These are phyloP conservation scores for Chlorencoelia australis DNA, from an alignment of 2,329 filamentous ascomycete species.

Conservation along the genomic window DNA sequence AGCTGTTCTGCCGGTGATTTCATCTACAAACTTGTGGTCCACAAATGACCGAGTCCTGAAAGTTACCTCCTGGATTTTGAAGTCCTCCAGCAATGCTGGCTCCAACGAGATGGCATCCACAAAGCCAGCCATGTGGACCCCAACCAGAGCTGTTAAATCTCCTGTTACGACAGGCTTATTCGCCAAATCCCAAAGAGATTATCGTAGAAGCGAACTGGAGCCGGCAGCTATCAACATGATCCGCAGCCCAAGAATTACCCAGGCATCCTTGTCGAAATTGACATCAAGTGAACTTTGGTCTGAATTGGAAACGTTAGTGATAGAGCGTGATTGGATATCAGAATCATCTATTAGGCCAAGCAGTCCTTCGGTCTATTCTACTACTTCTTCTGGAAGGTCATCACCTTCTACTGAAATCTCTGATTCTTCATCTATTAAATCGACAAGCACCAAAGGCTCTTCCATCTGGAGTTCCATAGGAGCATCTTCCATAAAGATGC, in stretches of 20 bases:
- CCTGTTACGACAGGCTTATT: constrained; percentile 16
- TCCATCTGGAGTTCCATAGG: constrained; percentile 17
- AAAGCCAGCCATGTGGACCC: constrained; percentile 12
- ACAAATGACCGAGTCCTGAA: neutral
- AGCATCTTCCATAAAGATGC: neutral
- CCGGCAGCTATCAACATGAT: constrained; percentile 22
- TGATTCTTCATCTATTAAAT: constrained; percentile 24
- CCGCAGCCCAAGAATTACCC: constrained; percentile 13
- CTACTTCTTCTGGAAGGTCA: constrained; percentile 21
- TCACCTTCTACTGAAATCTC: constrained; percentile 22
- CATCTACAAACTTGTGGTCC: constrained; percentile 17
- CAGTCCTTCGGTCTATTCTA: constrained; percentile 23
- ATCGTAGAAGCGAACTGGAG: constrained; percentile 12
- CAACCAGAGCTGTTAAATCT: neutral
- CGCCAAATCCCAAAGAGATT: constrained; percentile 9
- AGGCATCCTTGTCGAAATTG: constrained; percentile 9
- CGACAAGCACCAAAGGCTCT: constrained; percentile 26
- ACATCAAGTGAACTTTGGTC: constrained; percentile 22
- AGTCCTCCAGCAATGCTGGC: neutral
- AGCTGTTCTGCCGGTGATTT: constrained; percentile 6
- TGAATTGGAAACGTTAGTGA: constrained; percentile 4
- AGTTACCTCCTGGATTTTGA: constrained; percentile 11
- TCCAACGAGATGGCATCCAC: neutral
- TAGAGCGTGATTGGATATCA: constrained; percentile 26
- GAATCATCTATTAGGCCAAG: constrained; percentile 24